Evolutionary conservation across 2,329 filamentous ascomycete species (phyloP), one percentile per base, ranked within the genome.

Genomic region (Hypoxylon sp.): DNA sequence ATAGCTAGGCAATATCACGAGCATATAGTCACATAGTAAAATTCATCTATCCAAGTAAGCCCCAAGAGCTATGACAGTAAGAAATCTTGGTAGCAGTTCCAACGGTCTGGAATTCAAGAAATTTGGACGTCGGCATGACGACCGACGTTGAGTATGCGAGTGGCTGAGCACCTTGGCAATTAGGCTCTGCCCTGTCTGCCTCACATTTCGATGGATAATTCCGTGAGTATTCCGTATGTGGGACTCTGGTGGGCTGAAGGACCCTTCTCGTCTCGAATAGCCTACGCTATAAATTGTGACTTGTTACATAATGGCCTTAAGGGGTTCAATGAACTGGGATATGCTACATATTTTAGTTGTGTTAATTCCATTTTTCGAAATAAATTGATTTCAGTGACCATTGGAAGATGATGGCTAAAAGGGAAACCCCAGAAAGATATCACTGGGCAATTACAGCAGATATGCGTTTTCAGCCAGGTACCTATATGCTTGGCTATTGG

Each of bases 161-260:
- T 63, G 69, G 69, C 69, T 71, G 48, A 69, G 69, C 54, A 24
- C 29, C 66, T 67, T 71, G 69, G 67, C 66, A 66, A 55, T 64
- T 48, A 35, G 19, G 11, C n/a, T 61, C 52, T 42, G 52, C 60
- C 66, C 46, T 54, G 52, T 62, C 63, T 64, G 63, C 69, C 66
- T 68, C 47, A 53, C 39, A 46, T 52, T 46, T 52, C 32, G 50
- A 55, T 55, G 69, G 60, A 59, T 62, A 47, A 24, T 65, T 64
- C 56, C 53, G 55, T 11, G 59, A 39, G 55, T 60, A 24, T 65
- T 64, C 56, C 53, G 55, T 11, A 62, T 39, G 55, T 60, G 64
- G 67, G 48, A 58, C 56, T 55, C 27, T 29, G 11, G 55, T 47
- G 44, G 44, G 57, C 62, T 65, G 46, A 47, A 62, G 51, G 52